phyloP scores from a whole-genome alignment of 257 asterid genomes.

The Linderniella brevidens region DNA sequence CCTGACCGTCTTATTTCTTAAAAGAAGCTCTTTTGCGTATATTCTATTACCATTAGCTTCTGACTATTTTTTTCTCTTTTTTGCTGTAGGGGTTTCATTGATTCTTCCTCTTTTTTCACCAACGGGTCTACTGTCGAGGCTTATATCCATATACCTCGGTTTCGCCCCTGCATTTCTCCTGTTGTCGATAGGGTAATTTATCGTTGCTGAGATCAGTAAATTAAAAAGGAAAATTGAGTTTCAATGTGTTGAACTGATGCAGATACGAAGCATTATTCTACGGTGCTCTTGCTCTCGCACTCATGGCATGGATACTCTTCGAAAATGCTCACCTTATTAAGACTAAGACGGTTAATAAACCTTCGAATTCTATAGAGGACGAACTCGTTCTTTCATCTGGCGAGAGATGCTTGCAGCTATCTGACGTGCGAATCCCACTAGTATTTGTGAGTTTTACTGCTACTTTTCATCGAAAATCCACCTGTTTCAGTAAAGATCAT shows the following conservation, averaged over 20 bases:
- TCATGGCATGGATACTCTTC: slow-evolving; percentile 79
- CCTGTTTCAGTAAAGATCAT: neutral
- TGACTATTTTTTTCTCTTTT: slow-evolving; percentile 5
- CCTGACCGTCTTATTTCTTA: neutral
- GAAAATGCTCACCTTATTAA: slow-evolving; percentile 50
- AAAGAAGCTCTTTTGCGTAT: neutral
- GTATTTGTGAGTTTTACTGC: slow-evolving; percentile 51
- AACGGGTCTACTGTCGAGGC: slow-evolving; percentile 59
- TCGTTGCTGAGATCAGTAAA: slow-evolving; percentile 9
- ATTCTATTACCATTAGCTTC: too few relatives aligned
- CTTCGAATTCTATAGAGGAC: slow-evolving; percentile 40
- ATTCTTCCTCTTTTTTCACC: slow-evolving; percentile 85
- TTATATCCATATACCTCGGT: slow-evolving; percentile 79
- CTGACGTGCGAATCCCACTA: slow-evolving; percentile 76
- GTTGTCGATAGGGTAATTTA: slow-evolving; percentile 77
- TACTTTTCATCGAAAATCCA: neutral
- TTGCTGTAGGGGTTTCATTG: slow-evolving; percentile 47
- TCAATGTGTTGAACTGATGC: slow-evolving; percentile 14
- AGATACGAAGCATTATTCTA: slow-evolving; percentile 94
- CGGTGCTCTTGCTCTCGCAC: slow-evolving; percentile 77
- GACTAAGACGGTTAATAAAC: slow-evolving; percentile 24
- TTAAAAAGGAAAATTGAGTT: neutral
- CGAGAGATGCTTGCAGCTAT: slow-evolving; percentile 44
- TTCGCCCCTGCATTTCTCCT: slow-evolving; percentile 93
- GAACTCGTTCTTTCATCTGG: slow-evolving; percentile 22